Conservation (phyloP, 192 early-diverging fungal species). For the Coemansia sp. region DNA sequence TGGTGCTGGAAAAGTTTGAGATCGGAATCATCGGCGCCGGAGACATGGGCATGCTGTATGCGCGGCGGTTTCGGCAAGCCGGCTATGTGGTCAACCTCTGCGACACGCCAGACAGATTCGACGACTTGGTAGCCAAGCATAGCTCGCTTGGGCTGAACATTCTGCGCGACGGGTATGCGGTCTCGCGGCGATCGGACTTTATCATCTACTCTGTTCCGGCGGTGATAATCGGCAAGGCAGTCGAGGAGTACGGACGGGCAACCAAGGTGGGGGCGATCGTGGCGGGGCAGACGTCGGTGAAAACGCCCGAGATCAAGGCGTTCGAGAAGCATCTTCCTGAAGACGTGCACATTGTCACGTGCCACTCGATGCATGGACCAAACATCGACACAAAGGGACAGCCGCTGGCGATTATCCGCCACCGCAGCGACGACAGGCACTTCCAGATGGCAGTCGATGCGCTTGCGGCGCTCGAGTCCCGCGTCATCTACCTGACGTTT, state of each 20-base stretch:
- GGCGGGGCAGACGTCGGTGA: conserved; percentile 94
- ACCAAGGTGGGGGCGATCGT: conserved; percentile 88
- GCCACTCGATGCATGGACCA: conserved; percentile 96
- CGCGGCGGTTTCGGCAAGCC: conserved; percentile 62
- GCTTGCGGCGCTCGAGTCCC: conserved; percentile 72
- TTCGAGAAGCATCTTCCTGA: conserved; percentile 82
- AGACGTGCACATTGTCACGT: conserved; percentile 93
- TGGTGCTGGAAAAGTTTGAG: conserved; percentile 48
- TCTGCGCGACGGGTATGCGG: conserved; percentile 76
- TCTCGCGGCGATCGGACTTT: conserved; percentile 81
- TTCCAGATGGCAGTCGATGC: conserved; percentile 64
- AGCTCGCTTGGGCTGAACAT: conserved; percentile 56
- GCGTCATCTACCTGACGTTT: conserved; percentile 75
- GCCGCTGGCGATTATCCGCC: conserved; percentile 79
- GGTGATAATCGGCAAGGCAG: conserved; percentile 77
- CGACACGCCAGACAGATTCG: conserved; percentile 77
- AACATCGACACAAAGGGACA: conserved; percentile 79
- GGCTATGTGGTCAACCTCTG: conserved; percentile 85
- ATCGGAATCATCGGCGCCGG: conserved; percentile 94
- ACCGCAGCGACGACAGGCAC: conserved; percentile 63
- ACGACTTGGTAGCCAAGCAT: conserved; percentile 63
- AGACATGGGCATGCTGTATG: conserved; percentile 94
- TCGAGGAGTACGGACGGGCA: conserved; percentile 82
- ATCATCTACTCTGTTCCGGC: conserved; percentile 97
- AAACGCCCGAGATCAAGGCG: conserved; percentile 88